Evolutionary conservation across 495 filamentous ascomycete genomes (phyloP).

Genomic region (Zalerion maritima): DNA sequence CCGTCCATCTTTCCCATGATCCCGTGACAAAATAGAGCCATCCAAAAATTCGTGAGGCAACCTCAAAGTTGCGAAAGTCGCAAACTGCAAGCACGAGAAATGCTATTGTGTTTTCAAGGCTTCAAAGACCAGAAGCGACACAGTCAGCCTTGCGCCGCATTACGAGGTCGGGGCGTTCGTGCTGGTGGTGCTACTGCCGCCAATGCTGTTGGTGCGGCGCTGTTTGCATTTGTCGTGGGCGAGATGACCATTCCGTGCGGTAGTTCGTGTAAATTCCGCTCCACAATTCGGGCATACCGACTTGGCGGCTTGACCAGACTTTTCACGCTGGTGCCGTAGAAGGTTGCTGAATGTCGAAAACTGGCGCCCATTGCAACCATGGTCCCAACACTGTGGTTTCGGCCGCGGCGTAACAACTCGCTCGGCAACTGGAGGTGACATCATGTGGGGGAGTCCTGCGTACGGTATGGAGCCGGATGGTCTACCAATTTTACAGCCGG

Average conservation of each 20-base stretch:
- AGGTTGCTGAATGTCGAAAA: constrained; percentile 96
- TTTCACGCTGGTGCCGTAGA: constrained; percentile 83
- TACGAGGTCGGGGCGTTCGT: no score
- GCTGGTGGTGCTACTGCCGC: no score
- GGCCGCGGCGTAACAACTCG: constrained; percentile 61
- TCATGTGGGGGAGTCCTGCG: constrained; percentile 19
- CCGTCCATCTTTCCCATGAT: no score
- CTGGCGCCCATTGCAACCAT: constrained; percentile 84
- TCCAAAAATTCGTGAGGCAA: no score
- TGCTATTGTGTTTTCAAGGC: no score
- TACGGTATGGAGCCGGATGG: no score
- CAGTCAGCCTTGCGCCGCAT: no score
- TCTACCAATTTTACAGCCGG: no score
- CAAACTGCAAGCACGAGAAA: no score
- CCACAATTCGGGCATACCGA: constrained; percentile 77
- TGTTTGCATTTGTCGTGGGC: constrained; percentile 82
- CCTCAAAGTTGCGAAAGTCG: no score
- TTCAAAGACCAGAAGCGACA: no score
- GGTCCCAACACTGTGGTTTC: constrained; percentile 90
- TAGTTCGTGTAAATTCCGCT: constrained; percentile 83
- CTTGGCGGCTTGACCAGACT: constrained; percentile 76
- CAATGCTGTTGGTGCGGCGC: constrained; percentile 33
- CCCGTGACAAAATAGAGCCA: no score
- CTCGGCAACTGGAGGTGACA: constrained; percentile 16
- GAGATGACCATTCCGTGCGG: constrained; percentile 78